Evolutionary conservation across 805 yeast genomes (phyloP), one percentile per base, ranked within the genome.

Genomic region (Metschnikowia vanudenii): DNA sequence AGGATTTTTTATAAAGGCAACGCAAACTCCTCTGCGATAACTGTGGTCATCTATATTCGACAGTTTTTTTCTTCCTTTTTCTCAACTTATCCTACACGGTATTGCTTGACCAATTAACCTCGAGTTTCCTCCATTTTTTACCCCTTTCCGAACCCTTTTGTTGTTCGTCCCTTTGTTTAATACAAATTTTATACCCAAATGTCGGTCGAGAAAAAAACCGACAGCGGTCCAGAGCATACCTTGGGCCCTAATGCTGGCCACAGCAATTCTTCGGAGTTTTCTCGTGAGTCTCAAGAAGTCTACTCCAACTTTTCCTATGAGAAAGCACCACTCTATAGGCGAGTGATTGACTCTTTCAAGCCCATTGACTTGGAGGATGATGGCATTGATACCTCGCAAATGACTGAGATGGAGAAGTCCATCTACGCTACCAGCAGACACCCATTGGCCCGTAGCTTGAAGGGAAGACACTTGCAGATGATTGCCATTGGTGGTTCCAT

Each of bases 401-500:
- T 73, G 68, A 67, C 72, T 14, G 67, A 63, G 22, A 52, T 63
- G 43, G 77, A 74, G 52, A 68, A 63, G 57, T 60, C 73, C 32
- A 60, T 68, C 36, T 59, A 64, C 46, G 73, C 74, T 29, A 61
- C 73, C 5, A 65, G 75, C 37, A 64, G 68, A 45, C 74, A 79
- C 64, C 74, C 71, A 7, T 65, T 71, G 68, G 67, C 66, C 36
- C 63, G 79, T 53, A 70, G 74, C 30, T 65, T 78, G 48, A 69
- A 70, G 50, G 59, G 69, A 32, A 68, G 82, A 59, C 90, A 84
- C 54, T 78, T 84, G 50, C 85, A 80, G 62, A 78, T 86, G 81
- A 84, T 88, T 58, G 89, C 95, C 33, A 73, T 88, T 45, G 94
- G 94, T 47, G 90, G 94, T 45, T 84, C 92, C 42, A 84, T 88